These are phyloP conservation scores for Trypanosoma platydactyli DNA, from an alignment of 208 protist species.

Conservation along the genomic window DNA sequence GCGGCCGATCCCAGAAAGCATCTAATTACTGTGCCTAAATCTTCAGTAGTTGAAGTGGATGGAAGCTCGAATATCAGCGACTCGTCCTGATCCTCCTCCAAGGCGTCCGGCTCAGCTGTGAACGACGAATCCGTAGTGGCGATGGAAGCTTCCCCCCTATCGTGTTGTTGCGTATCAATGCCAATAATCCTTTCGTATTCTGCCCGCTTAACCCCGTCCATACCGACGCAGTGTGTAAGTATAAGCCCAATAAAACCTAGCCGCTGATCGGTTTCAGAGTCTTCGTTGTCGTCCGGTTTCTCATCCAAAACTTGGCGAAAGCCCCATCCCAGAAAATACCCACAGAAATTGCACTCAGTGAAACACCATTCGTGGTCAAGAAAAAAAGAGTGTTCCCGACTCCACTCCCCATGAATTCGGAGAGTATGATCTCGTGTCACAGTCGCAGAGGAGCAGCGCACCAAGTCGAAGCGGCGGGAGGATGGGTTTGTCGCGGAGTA, in stretches of 20 bases:
- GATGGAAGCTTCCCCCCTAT: not conserved
- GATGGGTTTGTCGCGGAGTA: constrained; percentile 84
- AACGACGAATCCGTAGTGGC: no score
- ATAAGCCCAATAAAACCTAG: constrained; percentile 77
- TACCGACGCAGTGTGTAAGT: constrained; percentile 66
- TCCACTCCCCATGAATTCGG: constrained; percentile 40
- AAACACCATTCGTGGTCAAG: constrained; percentile 73
- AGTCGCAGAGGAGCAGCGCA: constrained; percentile 32
- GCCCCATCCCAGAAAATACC: constrained; percentile 77
- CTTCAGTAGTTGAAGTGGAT: no score
- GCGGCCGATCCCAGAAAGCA: no score
- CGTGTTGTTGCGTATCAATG: not conserved
- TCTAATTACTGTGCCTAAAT: no score
- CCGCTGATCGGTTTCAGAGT: not conserved
- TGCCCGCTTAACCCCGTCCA: constrained; percentile 30
- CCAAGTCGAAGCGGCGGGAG: constrained; percentile 64
- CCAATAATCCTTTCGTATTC: constrained; percentile 16
- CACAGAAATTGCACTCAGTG: constrained; percentile 51
- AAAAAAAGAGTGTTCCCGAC: constrained; percentile 78
- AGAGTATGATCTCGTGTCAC: constrained; percentile 16
- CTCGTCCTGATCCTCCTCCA: no score
- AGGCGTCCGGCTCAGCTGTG: no score
- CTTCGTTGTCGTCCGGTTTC: not conserved
- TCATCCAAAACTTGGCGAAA: constrained; percentile 33
- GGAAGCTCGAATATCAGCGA: no score